Evolutionary conservation across 352 stramenopile species (phyloP), one percentile per base, ranked within the genome.

Genomic region (Globisporangium cylindrosporum): DNA sequence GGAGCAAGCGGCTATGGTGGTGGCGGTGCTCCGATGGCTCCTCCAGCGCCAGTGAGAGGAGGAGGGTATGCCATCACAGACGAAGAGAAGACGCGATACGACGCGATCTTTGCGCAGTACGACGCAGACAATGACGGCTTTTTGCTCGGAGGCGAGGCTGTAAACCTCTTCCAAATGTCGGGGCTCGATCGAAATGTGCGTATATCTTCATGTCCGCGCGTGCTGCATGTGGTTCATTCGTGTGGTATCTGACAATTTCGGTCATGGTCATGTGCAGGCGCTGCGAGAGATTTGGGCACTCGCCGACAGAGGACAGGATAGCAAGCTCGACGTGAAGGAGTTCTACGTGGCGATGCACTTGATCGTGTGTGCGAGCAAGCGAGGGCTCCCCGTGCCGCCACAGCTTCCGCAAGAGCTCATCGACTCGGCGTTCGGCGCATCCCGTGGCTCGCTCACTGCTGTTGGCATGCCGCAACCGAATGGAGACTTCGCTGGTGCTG

Each of bases 321-420:
- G 95, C 70, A 90, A 91, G 56, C 86, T 99, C 36, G 93, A 96
- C 66, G 68, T 84, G 27, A 78, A 95, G 27, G 96, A 99, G 71
- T 99, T 99, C 73, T 97, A 95, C 73, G 84, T 98, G 22, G 94
- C 94, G 1, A 99, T 99, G 96, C 96, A 99, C 70, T 73, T 99
- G 65, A 99, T 99, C 74, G 94, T 98, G 22, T 99, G 96, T 67
- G 73, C 98, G 60, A 97, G 85, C 73, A 98, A 97, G 68, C 87
- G 92, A n/a, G 82, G 81, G 8, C 71, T 97, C 9, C 74, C 87
- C 0, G 74, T 97, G 57, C 92, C 92, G 8, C 41, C 73, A 10
- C 76, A 88, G 29, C 70, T 97, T 5, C 92, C 92, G 3, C 64
- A 69, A 14, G 88, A 96, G 20, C 74, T 96, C 66, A 61, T 71